Percentiles rank a stretch among this genome's conserved stretches.
These are phyloP conservation scores for Saccharomyces pastorianus DNA, from an alignment of 1,139 yeast species.

Conservation along the genomic window DNA sequence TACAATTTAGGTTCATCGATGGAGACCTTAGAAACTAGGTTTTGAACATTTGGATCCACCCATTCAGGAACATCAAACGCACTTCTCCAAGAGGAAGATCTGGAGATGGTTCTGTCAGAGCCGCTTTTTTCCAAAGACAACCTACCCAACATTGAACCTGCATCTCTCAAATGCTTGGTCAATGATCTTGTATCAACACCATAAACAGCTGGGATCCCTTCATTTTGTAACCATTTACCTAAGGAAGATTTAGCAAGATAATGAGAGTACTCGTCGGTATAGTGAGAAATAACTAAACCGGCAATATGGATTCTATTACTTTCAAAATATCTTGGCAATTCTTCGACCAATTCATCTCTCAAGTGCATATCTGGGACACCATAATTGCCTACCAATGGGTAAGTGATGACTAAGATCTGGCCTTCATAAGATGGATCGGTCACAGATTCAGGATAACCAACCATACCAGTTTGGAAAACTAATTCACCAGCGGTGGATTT, in stretches of 20 bases:
- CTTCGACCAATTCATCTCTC: slow-evolving; percentile 65
- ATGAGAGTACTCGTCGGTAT: slow-evolving; percentile 94
- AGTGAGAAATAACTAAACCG: slow-evolving; percentile 94
- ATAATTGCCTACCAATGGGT: slow-evolving; percentile 95
- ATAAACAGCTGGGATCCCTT: slow-evolving; percentile 90
- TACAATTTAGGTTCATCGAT: slow-evolving; percentile 66
- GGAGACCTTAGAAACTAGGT: slow-evolving; percentile 88
- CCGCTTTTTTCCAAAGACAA: slow-evolving; percentile 50
- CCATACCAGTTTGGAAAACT: slow-evolving; percentile 99
- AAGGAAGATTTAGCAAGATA: slow-evolving; percentile 85
- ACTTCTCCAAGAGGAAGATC: slow-evolving; percentile 46
- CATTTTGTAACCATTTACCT: slow-evolving; percentile 87
- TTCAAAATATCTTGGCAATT: slow-evolving; percentile 87
- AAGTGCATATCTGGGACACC: slow-evolving; percentile 92
- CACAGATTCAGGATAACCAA: slow-evolving; percentile 96
- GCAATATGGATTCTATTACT: slow-evolving; percentile 88
- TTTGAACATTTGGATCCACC: slow-evolving; percentile 86
- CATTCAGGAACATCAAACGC: slow-evolving; percentile 75
- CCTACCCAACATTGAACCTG: slow-evolving; percentile 92
- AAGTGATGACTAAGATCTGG: slow-evolving; percentile 93
- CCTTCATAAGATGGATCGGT: slow-evolving; percentile 99
- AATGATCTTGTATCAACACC: slow-evolving; percentile 96
- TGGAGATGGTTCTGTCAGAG: slow-evolving; percentile 37
- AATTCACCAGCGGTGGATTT: slow-evolving; percentile 87
- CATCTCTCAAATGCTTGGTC: slow-evolving; percentile 85